Evolutionary conservation across 2,329 filamentous ascomycete species (phyloP), one percentile per base, ranked within the genome.

Genomic region (Dichotomopilus funicola): DNA sequence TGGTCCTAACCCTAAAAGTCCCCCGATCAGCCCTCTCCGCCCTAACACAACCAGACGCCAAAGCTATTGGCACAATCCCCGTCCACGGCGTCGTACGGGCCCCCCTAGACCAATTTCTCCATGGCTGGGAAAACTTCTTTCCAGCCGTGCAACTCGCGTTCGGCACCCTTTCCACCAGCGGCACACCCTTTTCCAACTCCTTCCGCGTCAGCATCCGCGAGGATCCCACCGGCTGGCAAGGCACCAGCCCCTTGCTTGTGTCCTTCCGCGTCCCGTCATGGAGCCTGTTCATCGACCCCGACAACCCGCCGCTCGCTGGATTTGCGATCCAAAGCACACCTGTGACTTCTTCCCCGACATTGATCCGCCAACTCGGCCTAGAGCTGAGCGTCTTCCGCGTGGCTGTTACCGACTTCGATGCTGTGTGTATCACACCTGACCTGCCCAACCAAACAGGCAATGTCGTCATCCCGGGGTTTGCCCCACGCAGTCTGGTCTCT

Each of bases 241-340:
- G 57, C 4, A 12, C 42, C 10, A 52, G 33, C 10, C 40, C 51
- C 1, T 11, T 59, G 9, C 44, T 51, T 6, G 54, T 57, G 8
- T 54, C 54, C 7, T 59, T 59, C 34, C 41, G 31, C 27, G 43
- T 52, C 10, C 54, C 57, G 5, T 52, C 54, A 36, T 50, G 44
- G 52, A 40, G 37, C 4, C 47, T 59, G 3, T 19, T 59, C 6
- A 33, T 41, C 8, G 40, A 55, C 33, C 55, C 55, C 4, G 31
- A 27, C 19, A 35, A 19, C 4, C 42, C 49, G n/a, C 19, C 19
- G 2, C 13, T 37, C 2, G 34, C 58, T 3, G 13, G 10, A 0
- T 50, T 59, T 40, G 13, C 34, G 4, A 10, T 53, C 11, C 45
- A 54, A 13, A 13, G 3, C 34, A 45, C 35, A 1, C 35, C 47